These are phyloP conservation scores for Escallonia rubra DNA, from an alignment of 129 eudicot species.

Conservation along the genomic window DNA sequence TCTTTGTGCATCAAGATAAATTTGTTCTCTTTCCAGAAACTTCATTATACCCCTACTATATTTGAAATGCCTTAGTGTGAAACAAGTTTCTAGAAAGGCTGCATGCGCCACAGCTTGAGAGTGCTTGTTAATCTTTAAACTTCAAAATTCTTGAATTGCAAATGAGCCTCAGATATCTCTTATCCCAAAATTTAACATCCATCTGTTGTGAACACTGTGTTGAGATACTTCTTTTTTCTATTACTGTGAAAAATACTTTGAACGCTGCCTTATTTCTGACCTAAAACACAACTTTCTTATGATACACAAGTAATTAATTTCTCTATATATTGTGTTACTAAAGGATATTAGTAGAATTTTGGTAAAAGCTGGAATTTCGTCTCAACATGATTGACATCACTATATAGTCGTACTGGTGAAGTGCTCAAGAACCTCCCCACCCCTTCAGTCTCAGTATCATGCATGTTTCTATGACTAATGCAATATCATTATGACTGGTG, in stretches of 20 bases:
- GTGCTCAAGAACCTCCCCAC: too few relatives aligned
- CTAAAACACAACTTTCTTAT: too few relatives aligned
- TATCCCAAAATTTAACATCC: neutral
- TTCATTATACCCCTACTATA: neutral
- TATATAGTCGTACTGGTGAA: neutral
- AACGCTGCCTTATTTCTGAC: too few relatives aligned
- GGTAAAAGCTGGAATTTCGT: neutral
- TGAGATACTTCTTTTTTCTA: too few relatives aligned
- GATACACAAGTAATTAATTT: too few relatives aligned
- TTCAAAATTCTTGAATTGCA: neutral
- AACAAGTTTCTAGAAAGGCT: neutral
- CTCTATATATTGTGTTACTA: too few relatives aligned
- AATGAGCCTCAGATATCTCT: neutral
- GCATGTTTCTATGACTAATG: neutral
- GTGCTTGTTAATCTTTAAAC: neutral
- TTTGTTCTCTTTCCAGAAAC: neutral
- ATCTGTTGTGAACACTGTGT: too few relatives aligned
- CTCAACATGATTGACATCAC: neutral
- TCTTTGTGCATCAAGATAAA: neutral
- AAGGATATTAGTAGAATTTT: too few relatives aligned
- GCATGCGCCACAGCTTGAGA: neutral
- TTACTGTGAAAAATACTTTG: too few relatives aligned
- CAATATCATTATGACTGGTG: slow-evolving; percentile 5
- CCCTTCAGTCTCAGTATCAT: too few relatives aligned
- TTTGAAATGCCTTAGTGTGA: neutral